Base-by-base conservation (phyloP, 495 filamentous ascomycete genomes). In the Xylaria sp. region DNA sequence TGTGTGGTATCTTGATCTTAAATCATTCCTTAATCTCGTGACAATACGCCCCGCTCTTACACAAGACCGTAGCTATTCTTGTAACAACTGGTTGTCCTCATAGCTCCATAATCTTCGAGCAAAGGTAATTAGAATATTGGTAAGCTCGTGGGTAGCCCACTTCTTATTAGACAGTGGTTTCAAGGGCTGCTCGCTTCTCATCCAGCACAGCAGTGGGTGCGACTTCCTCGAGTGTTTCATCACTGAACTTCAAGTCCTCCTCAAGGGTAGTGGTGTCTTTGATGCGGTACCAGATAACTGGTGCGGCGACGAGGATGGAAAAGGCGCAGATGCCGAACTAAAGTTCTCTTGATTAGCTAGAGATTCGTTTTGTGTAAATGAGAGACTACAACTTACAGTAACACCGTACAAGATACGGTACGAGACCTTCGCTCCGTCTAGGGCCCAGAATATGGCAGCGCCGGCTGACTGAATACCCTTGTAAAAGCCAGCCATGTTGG, bases 401-500 rank as follows among this genome's bases (percentile, higher is more conserved):
- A 72, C 80, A 35, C 79, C 83, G 69, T 90, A 92, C 69, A 92
- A 82, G 53, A 82, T 84, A 82, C 90, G 88, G 79, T 87, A 97
- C 1, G 90, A 81, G 44, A 85, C 86, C 31, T 87, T 82, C 19
- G 86, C 68, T 24, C 88, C 88, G 71, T 97, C 94, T 75, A 94
- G 76, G 5, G 90, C 86, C 93, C 92, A 97, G 76, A 92, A 93
- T 59, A 95, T 88, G n/a, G 94, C 95, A 8, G 90, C 89, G 71
- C 94, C 95, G n/a, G 93, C 94, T 37, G 93, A 96, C 81, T 98
- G 95, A 74, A 98, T 92, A 37, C 75, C 76, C 78, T 97, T 97
- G 87, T 97, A 97, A 85, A 95, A 97, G 66, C 95, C 95, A 41
- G 93, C 90, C 75, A 96, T 92, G 84, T 97, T 97, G 82, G 95